A percentile compares a stretch with the other conserved stretches of the same genome.
Conservation (phyloP, 352 stramenopile genomes). For the Phytophthora cryptogea region DNA sequence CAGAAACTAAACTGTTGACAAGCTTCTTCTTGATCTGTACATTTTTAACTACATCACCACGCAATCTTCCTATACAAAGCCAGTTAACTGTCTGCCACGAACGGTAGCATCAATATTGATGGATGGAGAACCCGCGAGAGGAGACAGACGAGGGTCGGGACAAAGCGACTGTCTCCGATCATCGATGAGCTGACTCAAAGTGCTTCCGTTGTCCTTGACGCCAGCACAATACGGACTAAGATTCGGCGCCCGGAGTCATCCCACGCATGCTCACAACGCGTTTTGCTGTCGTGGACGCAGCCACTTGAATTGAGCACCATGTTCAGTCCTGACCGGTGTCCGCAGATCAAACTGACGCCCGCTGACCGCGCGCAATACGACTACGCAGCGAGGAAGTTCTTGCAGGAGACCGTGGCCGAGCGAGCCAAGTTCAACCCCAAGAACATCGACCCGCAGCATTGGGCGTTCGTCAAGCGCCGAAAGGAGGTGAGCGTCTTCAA, state of each 20-base stretch:
- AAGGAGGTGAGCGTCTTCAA: conserved; percentile 41
- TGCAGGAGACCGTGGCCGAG: conserved; percentile 33
- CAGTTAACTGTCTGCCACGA: too few species aligned
- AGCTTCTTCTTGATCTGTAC: too few species aligned
- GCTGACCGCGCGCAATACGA: conserved; percentile 33
- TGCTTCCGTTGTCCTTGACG: conserved; percentile 13
- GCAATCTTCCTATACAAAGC: too few species aligned
- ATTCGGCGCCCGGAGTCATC: conserved; percentile 2
- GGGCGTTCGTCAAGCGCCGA: conserved; percentile 36
- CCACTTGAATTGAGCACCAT: conserved; percentile 2
- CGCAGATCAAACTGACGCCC: conserved; percentile 32
- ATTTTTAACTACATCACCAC: too few species aligned
- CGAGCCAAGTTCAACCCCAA: conserved; percentile 32
- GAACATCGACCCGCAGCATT: conserved; percentile 36
- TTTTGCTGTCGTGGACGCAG: conserved; percentile 11
- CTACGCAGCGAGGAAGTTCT: conserved; percentile 26
- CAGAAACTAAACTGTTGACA: too few species aligned
- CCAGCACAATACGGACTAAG: conserved; percentile 15
- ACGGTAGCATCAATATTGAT: too few species aligned
- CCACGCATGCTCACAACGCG: conserved; percentile 19
- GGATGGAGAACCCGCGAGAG: too few species aligned
- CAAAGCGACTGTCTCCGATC: conserved; percentile 1
- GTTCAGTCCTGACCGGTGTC: conserved; percentile 28
- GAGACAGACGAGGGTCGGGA: too few species aligned
- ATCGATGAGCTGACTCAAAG: conserved; percentile 10